Evolutionary conservation across 768 basidiomycete genomes (phyloP), one percentile per base, ranked within the genome.

Genomic region (Agrocybe pediades): DNA sequence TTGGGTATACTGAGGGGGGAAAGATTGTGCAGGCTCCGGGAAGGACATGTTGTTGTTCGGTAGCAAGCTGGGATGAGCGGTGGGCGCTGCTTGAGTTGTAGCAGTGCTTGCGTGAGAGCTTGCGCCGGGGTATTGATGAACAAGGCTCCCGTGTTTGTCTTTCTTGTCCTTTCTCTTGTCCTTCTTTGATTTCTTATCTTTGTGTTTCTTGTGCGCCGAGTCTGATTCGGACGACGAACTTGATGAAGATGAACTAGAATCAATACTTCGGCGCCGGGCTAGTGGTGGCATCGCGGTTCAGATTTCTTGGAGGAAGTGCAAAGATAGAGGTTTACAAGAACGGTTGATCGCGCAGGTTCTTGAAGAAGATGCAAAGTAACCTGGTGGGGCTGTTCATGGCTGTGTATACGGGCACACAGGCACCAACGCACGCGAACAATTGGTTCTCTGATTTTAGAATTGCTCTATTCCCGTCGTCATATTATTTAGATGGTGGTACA

Each of bases 191-290:
- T 68, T 57, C 54, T 71, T 65, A 19, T 62, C 65, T 53, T 68
- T 68, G 30, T 63, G 40, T 29, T 68, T 57, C 54, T 71, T 65
- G 25, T 62, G 53, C 21, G 64, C 66, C 2, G 63, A 61, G 21
- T 65, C 65, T 9, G 63, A 63, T 43, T 59, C 59, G 9, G 68
- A 66, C 3, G 43, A 46, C 9, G 55, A 46, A 29, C n/a, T 29
- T 11, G 67, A 66, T 20, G 56, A 58, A 8, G 54, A 59, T 3
- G 58, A 60, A 3, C 55, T 56, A 0, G 70, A 71, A 54, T 69
- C 70, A 23, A 68, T 46, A 52, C 70, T 69, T 51, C 60, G 68
- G 55, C 65, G 64, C 45, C 68, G 67, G n/a, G n/a, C n/a, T n/a
- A n/a, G n/a, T 49, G 49, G 45, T 13, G 45, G 36, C 45, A 33